These are phyloP conservation scores for Xylaria sp. DNA, from an alignment of 2,329 filamentous ascomycete species.

Conservation along the genomic window DNA sequence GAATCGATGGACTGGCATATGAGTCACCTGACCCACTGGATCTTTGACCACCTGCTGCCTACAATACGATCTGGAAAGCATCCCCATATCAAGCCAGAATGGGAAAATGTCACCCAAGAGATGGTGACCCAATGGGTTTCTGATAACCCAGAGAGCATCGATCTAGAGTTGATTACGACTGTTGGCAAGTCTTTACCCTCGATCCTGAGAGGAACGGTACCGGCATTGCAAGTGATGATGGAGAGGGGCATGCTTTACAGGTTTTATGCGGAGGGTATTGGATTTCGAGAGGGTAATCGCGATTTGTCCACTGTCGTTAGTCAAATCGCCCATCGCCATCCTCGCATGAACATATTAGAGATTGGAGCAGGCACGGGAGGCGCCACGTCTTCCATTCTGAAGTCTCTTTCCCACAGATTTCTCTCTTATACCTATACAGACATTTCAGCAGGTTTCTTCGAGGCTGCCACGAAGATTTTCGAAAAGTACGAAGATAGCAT, in stretches of 20 bases:
- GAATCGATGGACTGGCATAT: background rate
- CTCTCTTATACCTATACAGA: constrained; percentile 8
- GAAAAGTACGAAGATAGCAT: background rate
- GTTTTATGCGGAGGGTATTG: constrained; percentile 17
- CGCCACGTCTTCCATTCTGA: background rate
- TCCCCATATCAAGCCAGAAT: background rate
- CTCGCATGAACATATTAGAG: constrained; percentile 26
- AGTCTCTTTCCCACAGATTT: background rate
- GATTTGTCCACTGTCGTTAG: constrained; percentile 9
- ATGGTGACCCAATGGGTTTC: background rate
- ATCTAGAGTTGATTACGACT: no score
- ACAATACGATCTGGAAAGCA: background rate
- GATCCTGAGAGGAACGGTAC: no score
- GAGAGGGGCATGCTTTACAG: constrained; percentile 15
- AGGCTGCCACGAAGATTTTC: background rate
- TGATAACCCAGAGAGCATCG: no score
- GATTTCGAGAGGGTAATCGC: background rate
- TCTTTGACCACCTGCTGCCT: constrained; percentile 5
- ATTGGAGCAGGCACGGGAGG: constrained; percentile 6
- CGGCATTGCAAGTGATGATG: no score
- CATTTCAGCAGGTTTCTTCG: constrained; percentile 1
- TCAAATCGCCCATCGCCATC: constrained; percentile 21
- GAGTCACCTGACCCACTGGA: constrained; percentile 6
- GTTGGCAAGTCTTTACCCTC: no score
- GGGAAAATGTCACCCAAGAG: constrained; percentile 9